Evolutionary conservation across 192 early-diverging fungal species (phyloP), one percentile per base, ranked within the genome.

Genomic region (Funneliformis geosporum): DNA sequence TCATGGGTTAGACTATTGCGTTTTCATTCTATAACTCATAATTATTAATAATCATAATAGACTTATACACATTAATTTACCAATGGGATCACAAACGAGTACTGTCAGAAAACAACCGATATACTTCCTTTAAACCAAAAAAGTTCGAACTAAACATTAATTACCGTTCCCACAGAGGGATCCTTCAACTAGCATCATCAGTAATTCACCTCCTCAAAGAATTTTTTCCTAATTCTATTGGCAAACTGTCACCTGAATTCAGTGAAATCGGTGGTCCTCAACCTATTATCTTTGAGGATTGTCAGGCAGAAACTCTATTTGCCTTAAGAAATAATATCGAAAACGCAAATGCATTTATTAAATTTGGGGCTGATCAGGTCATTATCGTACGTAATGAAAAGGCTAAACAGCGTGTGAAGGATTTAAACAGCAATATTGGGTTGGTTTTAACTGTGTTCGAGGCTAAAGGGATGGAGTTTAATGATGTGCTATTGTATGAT

Each of bases 181-280:
- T 8, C 2, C 33, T 33, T 33, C 33, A 2, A 33, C 33, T 33
- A 33, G 33, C 33, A 33, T 33, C 33, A 0, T 61, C 60, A 64
- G 28, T 75, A 42, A 75, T 75, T 75, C 33, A 75, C 14, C 73
- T 75, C n/a, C 60, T 75, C 8, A 40, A 5, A 7, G 0, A 23
- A 12, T 75, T 75, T 62, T 75, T 75, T 75, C 73, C 73, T 62
- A 59, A 75, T 40, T 59, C 73, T 9, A 75, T 75, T 60, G 73
- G 60, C 59, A 5, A n/a, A 7, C 39, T 60, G 3, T 27, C 50
- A 40, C 27, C 27, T 40, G 73, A 75, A 60, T 27, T 2, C 61
- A 16, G 55, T 33, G 47, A 75, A 8, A 28, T 73, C 55, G 8
- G 72, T 59, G 72, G 72, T 73, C 72, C 72, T 33, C 5, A 59